Conservation (phyloP, 192 early-diverging fungal species). For the Haplosporangium gracile region DNA sequence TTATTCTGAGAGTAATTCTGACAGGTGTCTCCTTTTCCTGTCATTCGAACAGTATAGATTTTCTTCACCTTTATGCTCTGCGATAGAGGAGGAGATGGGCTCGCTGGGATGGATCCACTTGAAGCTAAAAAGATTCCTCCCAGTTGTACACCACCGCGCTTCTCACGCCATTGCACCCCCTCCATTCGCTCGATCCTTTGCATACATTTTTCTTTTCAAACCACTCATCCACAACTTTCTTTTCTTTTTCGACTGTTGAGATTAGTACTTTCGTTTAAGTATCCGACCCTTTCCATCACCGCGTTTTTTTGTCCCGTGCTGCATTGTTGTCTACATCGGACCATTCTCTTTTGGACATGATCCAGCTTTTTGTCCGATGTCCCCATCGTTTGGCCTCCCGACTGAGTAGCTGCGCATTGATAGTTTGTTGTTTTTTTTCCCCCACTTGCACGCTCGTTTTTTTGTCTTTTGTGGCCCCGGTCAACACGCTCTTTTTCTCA, state of each 20-base stretch:
- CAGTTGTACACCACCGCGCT: background rate
- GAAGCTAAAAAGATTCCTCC: background rate
- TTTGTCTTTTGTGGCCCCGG: background rate
- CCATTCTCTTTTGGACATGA: background rate
- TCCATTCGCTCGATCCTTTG: background rate
- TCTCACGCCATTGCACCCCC: background rate
- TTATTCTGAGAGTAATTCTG: background rate
- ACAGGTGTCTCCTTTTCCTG: no score
- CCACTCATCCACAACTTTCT: background rate
- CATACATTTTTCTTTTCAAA: background rate
- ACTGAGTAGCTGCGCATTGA: background rate
- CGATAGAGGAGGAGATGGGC: background rate
- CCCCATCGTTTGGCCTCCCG: background rate
- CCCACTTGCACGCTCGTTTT: no score
- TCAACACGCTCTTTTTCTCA: no score
- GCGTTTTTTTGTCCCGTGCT: background rate
- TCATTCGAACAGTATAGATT: no score
- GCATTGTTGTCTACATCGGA: background rate
- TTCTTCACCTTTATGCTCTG: no score
- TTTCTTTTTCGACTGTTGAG: background rate
- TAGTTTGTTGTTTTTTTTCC: background rate
- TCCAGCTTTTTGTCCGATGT: background rate
- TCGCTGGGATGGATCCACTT: background rate
- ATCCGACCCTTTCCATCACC: background rate
- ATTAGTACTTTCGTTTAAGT: background rate